These are phyloP conservation scores for Boehmeria nivea DNA, from an alignment of 306 rosid species.

Conservation along the genomic window DNA sequence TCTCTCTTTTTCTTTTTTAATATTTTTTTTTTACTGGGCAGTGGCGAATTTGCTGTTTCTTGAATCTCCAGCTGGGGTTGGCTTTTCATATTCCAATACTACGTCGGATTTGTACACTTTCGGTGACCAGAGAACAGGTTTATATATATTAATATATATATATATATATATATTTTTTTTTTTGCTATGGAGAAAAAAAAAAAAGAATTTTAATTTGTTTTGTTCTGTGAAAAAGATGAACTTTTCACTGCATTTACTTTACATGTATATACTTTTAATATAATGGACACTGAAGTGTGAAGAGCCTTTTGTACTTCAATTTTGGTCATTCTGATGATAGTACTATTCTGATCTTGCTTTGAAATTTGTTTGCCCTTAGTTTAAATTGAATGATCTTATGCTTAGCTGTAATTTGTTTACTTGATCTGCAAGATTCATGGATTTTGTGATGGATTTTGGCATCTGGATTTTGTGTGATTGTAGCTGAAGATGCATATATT, in stretches of 20 bases:
- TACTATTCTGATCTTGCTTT: no score
- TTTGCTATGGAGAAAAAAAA: no score
- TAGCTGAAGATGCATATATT: constrained; percentile 82
- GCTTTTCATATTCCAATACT: constrained; percentile 81
- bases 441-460: constrained; percentile 15
- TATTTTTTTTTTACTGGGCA: constrained; percentile 29
- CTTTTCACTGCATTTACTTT: no score
- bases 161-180: no score
- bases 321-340: no score
- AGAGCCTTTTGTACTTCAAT: no score
- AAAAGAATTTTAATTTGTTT: no score
- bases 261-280: no score
- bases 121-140: constrained; percentile 92
- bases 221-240: no score
- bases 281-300: no score
- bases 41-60: constrained; percentile 92
- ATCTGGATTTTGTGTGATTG: constrained; percentile 27
- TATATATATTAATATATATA: constrained; percentile 7
- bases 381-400: background rate
- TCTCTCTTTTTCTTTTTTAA: background rate
- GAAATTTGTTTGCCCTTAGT: no score
- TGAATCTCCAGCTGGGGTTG: constrained; percentile 98
- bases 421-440: constrained; percentile 10
- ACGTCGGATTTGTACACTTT: constrained; percentile 65
- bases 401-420: constrained; percentile 3